Evolutionary conservation across 1,139 yeast genomes (phyloP), one percentile per base, ranked within the genome.

Genomic region (Magnusiomyces paraingens): DNA sequence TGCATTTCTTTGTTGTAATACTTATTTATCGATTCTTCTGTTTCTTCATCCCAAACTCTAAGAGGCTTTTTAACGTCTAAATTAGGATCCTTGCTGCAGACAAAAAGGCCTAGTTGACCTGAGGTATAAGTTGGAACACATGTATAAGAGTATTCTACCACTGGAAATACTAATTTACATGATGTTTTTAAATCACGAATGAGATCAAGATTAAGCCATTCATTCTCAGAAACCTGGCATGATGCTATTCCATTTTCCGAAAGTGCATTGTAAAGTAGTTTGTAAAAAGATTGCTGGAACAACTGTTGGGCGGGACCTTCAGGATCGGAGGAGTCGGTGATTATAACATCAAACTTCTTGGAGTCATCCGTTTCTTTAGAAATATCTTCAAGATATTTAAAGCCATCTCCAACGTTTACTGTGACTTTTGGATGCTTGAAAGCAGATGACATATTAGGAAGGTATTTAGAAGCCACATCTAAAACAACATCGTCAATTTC

Each of bases 261-360:
- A 56, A 91, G 77, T 1, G 96, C 89, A 57, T 81, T 80, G 58
- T 75, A 68, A 55, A 93, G 74, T 52, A 93, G 75, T 65, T 81
- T 76, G 71, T 91, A 93, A 73, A 91, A 93, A 57, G 81, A 82
- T 61, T 80, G 78, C 71, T 90, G 91, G 76, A 93, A 93, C 61
- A 93, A 86, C 49, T 89, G 88, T 64, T 84, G 96, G 2, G 99
- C 99, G 10, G 99, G 99, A 1, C 99, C 99, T 65, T 93, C 98
- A 1, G 98, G 98, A 69, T 93, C 99, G 11, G 95, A 86, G 10
- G 96, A 87, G 70, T 93, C 99, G 40, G 97, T 90, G 63, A 93
- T 90, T 61, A 93, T 90, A 50, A 91, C 85, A 69, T 93, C 98
- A 67, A 77, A 91, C 18, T 12, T 12, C 10, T 29, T 36, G 41